Evolutionary conservation across 2,329 filamentous ascomycete species (phyloP).

Genomic region (Talaromyces sp.): DNA sequence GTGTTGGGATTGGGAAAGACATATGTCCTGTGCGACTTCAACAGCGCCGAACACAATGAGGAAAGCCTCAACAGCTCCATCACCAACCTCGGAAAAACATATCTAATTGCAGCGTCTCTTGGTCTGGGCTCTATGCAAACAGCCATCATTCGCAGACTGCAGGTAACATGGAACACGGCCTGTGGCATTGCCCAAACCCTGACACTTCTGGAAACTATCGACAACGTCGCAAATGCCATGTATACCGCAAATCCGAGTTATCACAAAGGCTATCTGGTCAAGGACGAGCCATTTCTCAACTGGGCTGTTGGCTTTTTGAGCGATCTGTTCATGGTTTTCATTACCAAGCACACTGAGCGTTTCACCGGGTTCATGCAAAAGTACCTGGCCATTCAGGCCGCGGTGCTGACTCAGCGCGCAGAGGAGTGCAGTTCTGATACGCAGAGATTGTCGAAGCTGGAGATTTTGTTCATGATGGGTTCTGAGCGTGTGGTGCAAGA

Average conservation of each 20-base stretch:
- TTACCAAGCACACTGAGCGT: neutral
- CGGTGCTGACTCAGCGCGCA: neutral
- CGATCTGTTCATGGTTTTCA: neutral
- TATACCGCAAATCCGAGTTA: neutral
- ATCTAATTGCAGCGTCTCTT: neutral
- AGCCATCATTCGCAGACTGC: neutral
- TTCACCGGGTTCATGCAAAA: neutral
- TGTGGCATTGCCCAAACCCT: neutral
- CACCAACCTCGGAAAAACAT: neutral
- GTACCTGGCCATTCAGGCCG: neutral
- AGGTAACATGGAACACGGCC: slow-evolving; percentile 6
- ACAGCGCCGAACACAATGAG: neutral
- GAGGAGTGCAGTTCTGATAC: neutral
- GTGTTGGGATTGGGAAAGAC: neutral
- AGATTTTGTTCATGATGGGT: neutral
- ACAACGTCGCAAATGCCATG: neutral
- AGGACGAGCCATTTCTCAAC: neutral
- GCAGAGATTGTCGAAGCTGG: neutral
- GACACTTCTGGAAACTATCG: slow-evolving; percentile 3
- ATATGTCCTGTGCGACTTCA: neutral
- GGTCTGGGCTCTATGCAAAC: neutral
- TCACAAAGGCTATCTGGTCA: neutral
- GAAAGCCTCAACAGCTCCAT: slow-evolving; percentile 1
- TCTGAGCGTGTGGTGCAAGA: neutral
- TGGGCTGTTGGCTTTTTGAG: neutral